phyloP scores from a whole-genome alignment of 805 yeast species.

The Spathaspora girioi region DNA sequence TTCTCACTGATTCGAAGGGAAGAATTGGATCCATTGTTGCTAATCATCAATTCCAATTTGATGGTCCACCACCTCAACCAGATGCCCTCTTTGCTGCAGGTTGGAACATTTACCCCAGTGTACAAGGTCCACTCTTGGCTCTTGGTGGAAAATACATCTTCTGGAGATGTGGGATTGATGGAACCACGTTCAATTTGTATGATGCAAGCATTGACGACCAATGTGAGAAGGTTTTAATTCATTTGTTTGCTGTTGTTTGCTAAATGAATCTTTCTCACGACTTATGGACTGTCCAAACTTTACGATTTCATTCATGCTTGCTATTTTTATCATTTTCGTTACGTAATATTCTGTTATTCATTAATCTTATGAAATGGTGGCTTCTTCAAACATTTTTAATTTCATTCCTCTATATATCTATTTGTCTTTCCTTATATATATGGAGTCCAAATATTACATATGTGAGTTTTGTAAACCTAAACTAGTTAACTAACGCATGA shows the following conservation, averaged over 20 bases:
- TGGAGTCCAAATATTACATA: too few species aligned
- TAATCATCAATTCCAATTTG: constrained; percentile 9
- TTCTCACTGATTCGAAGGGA: constrained; percentile 31
- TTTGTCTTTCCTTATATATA: too few species aligned
- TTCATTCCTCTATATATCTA: too few species aligned
- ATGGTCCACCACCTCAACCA: constrained; percentile 5
- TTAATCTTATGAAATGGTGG: too few species aligned
- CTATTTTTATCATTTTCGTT: too few species aligned
- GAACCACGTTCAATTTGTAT: constrained; percentile 3
- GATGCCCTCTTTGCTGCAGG: constrained; percentile 6
- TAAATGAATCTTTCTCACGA: not conserved
- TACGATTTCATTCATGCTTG: too few species aligned
- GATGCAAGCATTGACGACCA: constrained; percentile 4
- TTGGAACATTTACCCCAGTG: not conserved
- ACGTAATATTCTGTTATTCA: too few species aligned
- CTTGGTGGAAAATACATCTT: constrained; percentile 2
- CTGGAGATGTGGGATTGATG: constrained; percentile 6
- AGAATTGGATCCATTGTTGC: constrained; percentile 6
- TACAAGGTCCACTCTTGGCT: constrained; percentile 2
- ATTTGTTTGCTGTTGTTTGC: not conserved
- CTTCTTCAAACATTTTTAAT: too few species aligned
- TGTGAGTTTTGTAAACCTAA: too few species aligned
- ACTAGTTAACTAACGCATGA: too few species aligned
- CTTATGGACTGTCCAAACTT: too few species aligned
- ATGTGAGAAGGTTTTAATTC: constrained; percentile 3